These are phyloP conservation scores for Fraxinus velutina DNA, from an alignment of 305 asterid genomes.

Conservation along the genomic window DNA sequence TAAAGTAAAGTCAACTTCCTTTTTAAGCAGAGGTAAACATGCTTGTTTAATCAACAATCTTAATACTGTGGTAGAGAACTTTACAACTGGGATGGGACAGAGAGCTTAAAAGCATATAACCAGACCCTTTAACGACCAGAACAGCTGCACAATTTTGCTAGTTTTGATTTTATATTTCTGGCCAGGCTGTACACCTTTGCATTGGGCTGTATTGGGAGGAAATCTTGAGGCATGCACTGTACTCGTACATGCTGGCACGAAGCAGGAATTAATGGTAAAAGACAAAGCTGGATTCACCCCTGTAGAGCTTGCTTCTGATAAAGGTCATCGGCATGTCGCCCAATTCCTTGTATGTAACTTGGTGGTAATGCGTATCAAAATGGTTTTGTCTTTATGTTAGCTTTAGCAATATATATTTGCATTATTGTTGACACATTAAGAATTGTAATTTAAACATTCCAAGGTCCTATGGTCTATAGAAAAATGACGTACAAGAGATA, in stretches of 20 bases:
- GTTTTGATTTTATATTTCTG: conserved; percentile 27
- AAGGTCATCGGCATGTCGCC: conserved; percentile 85
- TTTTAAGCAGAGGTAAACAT: not conserved
- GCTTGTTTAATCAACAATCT: not conserved
- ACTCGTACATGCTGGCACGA: conserved; percentile 87
- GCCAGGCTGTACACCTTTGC: conserved; percentile 92
- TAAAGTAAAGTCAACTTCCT: not conserved
- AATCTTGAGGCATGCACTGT: conserved; percentile 81
- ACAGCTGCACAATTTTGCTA: conserved; percentile 14
- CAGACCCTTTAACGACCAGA: conserved; percentile 10
- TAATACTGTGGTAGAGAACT: not conserved
- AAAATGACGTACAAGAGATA: not conserved
- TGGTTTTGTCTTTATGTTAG: conserved; percentile 16
- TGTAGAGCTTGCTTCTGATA: conserved; percentile 82
- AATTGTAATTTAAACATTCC: conserved; percentile 10
- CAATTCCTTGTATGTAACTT: conserved; percentile 82
- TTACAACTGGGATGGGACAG: not conserved
- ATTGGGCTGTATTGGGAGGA: conserved; percentile 96
- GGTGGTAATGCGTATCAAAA: conserved; percentile 24
- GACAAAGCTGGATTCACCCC: conserved; percentile 89
- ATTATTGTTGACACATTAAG: not conserved
- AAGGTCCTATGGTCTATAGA: conserved; percentile 5
- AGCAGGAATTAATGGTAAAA: conserved; percentile 60
- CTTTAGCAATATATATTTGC: not conserved
- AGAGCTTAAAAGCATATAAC: conserved; percentile 5